Conservation (phyloP, 306 rosid species). For the Trifolium dubium region DNA sequence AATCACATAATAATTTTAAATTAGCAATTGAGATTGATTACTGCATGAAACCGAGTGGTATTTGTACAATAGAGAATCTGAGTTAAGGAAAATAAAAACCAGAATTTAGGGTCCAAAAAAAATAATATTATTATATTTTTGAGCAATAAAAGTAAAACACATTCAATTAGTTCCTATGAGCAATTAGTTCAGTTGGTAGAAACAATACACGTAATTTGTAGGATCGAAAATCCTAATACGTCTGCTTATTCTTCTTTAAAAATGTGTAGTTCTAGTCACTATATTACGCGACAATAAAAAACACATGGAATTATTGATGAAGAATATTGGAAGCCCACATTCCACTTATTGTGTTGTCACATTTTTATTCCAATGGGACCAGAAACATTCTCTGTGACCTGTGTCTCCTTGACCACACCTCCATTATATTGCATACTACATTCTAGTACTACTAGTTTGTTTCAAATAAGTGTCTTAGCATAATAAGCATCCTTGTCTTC, state of each 20-base stretch:
- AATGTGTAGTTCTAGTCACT: no score
- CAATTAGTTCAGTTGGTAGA: no score
- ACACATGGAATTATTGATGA: conserved; percentile 42
- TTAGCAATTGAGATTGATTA: neutral
- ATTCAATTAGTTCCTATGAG: neutral
- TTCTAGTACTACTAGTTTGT: conserved; percentile 34
- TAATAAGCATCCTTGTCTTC: conserved; percentile 19
- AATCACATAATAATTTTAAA: neutral
- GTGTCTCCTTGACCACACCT: conserved; percentile 71
- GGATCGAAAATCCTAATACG: no score
- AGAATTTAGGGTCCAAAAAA: conserved; percentile 42
- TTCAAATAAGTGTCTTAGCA: conserved; percentile 40
- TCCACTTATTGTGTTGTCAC: conserved; percentile 48
- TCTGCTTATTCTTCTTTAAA: no score
- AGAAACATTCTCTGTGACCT: conserved; percentile 68
- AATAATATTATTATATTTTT: conserved; percentile 34
- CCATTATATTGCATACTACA: conserved; percentile 4
- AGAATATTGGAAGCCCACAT: conserved; percentile 53
- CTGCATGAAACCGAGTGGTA: neutral
- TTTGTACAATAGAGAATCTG: neutral
- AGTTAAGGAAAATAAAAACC: conserved; percentile 20
- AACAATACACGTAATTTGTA: no score
- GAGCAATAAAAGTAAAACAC: conserved; percentile 57
- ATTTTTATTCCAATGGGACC: conserved; percentile 53
- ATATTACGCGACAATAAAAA: no score